Conservation (phyloP, 768 basidiomycete species). For the Kwoniella shandongensis region DNA sequence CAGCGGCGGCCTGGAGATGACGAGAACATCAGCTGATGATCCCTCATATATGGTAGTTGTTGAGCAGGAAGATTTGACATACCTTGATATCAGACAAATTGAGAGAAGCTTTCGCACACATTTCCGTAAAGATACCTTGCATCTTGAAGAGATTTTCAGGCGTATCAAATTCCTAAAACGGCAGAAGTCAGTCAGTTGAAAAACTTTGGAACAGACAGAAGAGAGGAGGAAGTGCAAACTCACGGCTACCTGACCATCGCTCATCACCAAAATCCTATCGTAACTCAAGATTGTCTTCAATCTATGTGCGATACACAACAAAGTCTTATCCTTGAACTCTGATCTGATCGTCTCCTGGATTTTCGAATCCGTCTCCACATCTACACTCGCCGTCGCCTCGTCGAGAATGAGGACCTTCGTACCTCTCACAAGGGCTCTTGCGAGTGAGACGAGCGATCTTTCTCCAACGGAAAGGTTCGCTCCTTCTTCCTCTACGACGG, state of each 20-base stretch:
- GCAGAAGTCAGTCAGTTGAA: neutral
- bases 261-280: slow-evolving; percentile 83
- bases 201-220: slow-evolving; percentile 36
- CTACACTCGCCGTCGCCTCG: slow-evolving; percentile 88
- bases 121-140: slow-evolving; percentile 74
- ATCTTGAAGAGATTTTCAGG: slow-evolving; percentile 65
- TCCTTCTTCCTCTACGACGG: slow-evolving; percentile 81
- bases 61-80: neutral
- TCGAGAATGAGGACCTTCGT: slow-evolving; percentile 67
- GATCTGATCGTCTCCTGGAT: slow-evolving; percentile 86
- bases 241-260: slow-evolving; percentile 69
- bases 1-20: slow-evolving; percentile 17
- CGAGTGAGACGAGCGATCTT: slow-evolving; percentile 81
- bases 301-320: slow-evolving; percentile 85
- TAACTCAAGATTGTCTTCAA: slow-evolving; percentile 83
- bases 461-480: slow-evolving; percentile 72
- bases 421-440: slow-evolving; percentile 84
- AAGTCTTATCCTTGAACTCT: slow-evolving; percentile 81
- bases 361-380: slow-evolving; percentile 83
- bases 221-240: slow-evolving; percentile 49
- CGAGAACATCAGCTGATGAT: slow-evolving; percentile 9
- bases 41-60: too few relatives aligned
- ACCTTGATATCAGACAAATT: slow-evolving; percentile 66
- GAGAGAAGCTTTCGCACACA: slow-evolving; percentile 83
- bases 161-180: slow-evolving; percentile 69